Evolutionary conservation across 2,329 filamentous ascomycete genomes (phyloP), one percentile per base, ranked within the genome.

Genomic region (Chrysoporthe cubensis): DNA sequence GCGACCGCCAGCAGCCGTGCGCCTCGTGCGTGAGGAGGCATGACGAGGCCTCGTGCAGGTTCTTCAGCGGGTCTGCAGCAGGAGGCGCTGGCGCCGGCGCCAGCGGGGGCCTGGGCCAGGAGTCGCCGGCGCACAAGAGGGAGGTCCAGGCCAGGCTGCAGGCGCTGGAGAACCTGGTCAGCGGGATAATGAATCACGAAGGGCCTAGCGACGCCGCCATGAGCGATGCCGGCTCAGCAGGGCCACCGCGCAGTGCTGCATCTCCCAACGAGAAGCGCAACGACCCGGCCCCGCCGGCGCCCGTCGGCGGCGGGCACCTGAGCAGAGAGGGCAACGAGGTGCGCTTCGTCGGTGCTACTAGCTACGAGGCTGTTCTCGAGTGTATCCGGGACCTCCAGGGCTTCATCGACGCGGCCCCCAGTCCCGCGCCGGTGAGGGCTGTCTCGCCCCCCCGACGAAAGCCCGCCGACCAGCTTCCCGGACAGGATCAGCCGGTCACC

Each of bases 81-180:
- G 63, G 64, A 8, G 66, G 16, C 14, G 46, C 66, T 21, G 70
- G 62, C 40, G 46, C 37, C 16, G 58, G 32, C 4, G 54, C n/a
- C n/a, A 46, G 61, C 5, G 43, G 11, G 34, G 42, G 26, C 13
- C 62, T 64, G 32, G 37, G 48, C 11, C 14, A 18, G 7, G 60
- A 42, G 50, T 18, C 46, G n/a, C 48, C 66, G 16, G 69, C 67
- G 5, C 68, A 69, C 13, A 74, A 75, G 26, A 74, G 75, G n/a
- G 80, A 82, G 66, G 76, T 81, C 18, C 81, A 81, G 72, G 62
- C 75, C 21, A 77, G 77, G 66, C 73, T 83, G 56, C 77, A 77
- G 68, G 76, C 75, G 71, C 76, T 83, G 3, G 81, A 83, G 70
- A 75, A 78, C 66, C 75, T 83, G 70, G 79, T 83, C 43, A 79